Conservation (phyloP, 2,329 filamentous ascomycete genomes). For the Fusarium denticulatum region DNA sequence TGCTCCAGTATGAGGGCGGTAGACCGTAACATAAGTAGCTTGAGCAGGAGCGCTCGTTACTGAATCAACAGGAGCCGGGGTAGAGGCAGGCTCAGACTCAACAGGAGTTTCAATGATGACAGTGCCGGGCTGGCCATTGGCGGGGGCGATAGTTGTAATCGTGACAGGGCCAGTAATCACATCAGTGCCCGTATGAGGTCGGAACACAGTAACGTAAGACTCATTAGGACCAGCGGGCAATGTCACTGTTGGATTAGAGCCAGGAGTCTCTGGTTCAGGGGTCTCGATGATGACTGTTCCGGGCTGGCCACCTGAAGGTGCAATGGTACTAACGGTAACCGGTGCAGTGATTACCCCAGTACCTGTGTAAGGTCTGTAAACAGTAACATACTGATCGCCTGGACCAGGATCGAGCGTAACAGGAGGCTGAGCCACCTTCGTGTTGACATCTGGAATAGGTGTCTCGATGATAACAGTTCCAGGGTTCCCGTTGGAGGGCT, state of each 20-base stretch:
- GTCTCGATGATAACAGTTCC: conserved; percentile 29
- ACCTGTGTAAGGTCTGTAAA: conserved; percentile 23
- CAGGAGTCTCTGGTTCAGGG: not conserved
- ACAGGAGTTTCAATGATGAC: conserved; percentile 26
- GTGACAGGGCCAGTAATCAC: conserved; percentile 15
- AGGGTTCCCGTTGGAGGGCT: conserved; percentile 9
- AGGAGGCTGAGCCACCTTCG: conserved; percentile 12
- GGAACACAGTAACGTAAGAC: conserved; percentile 25
- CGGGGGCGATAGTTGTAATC: conserved; percentile 16
- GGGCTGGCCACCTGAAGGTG: conserved; percentile 4
- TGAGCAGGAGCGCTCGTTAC: not conserved
- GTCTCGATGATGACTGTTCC: conserved; percentile 31
- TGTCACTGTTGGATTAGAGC: conserved; percentile 18
- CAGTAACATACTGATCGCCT: conserved; percentile 12
- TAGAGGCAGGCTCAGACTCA: not conserved
- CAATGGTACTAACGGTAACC: conserved; percentile 17
- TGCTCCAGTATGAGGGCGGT: conserved; percentile 19
- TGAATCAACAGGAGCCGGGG: not conserved
- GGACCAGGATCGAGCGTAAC: conserved; percentile 17
- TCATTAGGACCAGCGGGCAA: conserved; percentile 15
- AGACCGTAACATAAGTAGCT: conserved; percentile 24
- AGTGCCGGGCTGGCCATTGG: conserved; percentile 15
- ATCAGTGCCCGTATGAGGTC: conserved; percentile 14
- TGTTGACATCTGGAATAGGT: conserved; percentile 8
- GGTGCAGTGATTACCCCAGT: conserved; percentile 13